phyloP scores from a whole-genome alignment of 345 rosid species.

The Citrus inodora region DNA sequence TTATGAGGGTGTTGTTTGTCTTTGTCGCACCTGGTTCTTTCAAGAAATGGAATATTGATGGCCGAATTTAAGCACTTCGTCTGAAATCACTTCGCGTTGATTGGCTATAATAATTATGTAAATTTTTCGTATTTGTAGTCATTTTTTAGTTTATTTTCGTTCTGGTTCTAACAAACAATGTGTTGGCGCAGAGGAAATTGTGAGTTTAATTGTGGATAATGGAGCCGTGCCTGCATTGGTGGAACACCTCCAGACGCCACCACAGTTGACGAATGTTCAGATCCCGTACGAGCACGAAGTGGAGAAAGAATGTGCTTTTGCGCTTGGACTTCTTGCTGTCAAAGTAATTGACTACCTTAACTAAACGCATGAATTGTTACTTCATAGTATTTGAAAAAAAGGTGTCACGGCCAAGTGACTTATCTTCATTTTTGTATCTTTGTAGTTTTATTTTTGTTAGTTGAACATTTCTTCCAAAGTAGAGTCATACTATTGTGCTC shows the following conservation, averaged over 20 bases:
- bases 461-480: not conserved
- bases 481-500: not conserved
- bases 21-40: not conserved
- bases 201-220: slow-evolving; percentile 50
- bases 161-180: not conserved
- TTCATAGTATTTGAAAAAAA: not conserved
- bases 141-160: not conserved
- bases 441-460: not conserved
- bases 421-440: not conserved
- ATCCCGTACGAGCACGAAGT: slow-evolving; percentile 41
- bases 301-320: slow-evolving; percentile 54
- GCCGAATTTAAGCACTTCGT: not conserved
- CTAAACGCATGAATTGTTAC: not conserved
- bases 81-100: not conserved
- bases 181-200: slow-evolving; percentile 43
- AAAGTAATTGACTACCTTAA: slow-evolving; percentile 27
- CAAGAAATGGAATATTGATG: not conserved
- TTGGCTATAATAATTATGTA: not conserved
- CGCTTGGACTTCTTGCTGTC: slow-evolving; percentile 62
- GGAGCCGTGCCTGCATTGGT: slow-evolving; percentile 65
- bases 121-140: not conserved
- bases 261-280: not conserved
- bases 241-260: slow-evolving; percentile 40
- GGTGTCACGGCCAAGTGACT: not conserved
- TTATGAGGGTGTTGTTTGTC: not conserved